phyloP scores from a whole-genome alignment of 2,329 filamentous ascomycete species.

The Colletotrichum eleusines region DNA sequence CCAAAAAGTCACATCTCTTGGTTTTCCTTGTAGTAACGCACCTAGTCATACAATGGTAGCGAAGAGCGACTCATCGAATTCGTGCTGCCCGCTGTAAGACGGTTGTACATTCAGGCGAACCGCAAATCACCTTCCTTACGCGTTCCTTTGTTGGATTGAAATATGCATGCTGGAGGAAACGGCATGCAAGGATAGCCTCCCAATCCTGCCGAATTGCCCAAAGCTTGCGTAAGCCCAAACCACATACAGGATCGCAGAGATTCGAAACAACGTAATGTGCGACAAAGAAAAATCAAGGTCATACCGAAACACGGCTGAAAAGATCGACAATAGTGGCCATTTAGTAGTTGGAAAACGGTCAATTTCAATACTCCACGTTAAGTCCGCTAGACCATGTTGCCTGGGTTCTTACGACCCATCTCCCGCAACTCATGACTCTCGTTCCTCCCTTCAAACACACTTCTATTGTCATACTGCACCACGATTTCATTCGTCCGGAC shows the following conservation, averaged over 20 bases:
- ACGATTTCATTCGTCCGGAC: conserved; percentile 42
- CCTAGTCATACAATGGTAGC: background rate
- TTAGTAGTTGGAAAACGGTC: background rate
- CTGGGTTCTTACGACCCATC: conserved; percentile 28
- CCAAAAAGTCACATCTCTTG: background rate
- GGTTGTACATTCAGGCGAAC: background rate
- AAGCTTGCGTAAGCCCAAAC: background rate
- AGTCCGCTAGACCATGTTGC: conserved; percentile 29
- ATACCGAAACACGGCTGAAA: background rate
- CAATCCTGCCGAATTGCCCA: background rate
- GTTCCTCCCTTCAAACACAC: conserved; percentile 9
- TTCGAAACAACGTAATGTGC: background rate
- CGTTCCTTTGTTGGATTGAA: background rate
- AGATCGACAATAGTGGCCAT: no score
- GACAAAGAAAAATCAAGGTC: background rate
- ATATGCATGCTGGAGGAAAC: background rate
- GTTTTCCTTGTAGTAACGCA: background rate
- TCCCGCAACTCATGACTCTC: conserved; percentile 28
- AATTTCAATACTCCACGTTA: background rate
- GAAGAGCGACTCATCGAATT: background rate
- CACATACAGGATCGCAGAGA: background rate
- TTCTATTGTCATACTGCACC: conserved; percentile 41
- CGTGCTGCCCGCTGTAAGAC: background rate
- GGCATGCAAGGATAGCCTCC: background rate
- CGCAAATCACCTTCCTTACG: background rate